These are phyloP conservation scores for Tanacetum coccineum DNA, from an alignment of 129 eudicot genomes.

Conservation along the genomic window DNA sequence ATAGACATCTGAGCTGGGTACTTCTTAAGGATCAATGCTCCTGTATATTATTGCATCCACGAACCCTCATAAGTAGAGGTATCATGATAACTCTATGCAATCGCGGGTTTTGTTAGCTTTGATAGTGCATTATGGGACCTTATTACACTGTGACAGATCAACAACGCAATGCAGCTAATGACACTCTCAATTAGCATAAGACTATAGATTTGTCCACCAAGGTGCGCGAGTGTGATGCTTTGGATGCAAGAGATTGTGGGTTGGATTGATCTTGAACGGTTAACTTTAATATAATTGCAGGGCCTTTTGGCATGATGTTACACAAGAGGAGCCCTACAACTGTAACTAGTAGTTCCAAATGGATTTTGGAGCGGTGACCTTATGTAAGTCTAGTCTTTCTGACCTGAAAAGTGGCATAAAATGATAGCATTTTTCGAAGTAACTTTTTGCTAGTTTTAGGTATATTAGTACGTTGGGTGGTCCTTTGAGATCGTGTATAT, in stretches of 20 bases:
- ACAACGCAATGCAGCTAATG: constrained; percentile 31
- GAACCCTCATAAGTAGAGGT: no score
- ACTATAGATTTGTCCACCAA: constrained; percentile 43
- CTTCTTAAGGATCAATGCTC: constrained; percentile 25
- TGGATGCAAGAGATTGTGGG: constrained; percentile 2
- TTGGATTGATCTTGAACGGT: constrained; percentile 19
- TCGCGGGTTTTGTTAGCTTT: not conserved
- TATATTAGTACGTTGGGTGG: not conserved
- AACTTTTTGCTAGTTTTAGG: not conserved
- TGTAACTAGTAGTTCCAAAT: constrained; percentile 32
- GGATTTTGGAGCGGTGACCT: constrained; percentile 42
- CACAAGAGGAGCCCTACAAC: constrained; percentile 36
- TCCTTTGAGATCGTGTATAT: no score
- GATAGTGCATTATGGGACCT: not conserved
- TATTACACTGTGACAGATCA: constrained; percentile 38
- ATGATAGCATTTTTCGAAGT: not conserved
- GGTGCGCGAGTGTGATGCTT: constrained; percentile 29
- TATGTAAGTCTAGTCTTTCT: constrained; percentile 47
- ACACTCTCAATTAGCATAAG: constrained; percentile 34
- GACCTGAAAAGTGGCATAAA: constrained; percentile 39
- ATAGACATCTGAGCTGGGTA: constrained; percentile 12
- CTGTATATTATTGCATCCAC: no score
- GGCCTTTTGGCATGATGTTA: constrained; percentile 40
- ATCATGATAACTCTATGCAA: not conserved
- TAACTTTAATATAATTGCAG: constrained; percentile 26